A percentile compares a stretch with the other conserved stretches of the same genome.
Evolutionary conservation across 441 rosid species (phyloP).

Genomic region (Adansonia gregorii): DNA sequence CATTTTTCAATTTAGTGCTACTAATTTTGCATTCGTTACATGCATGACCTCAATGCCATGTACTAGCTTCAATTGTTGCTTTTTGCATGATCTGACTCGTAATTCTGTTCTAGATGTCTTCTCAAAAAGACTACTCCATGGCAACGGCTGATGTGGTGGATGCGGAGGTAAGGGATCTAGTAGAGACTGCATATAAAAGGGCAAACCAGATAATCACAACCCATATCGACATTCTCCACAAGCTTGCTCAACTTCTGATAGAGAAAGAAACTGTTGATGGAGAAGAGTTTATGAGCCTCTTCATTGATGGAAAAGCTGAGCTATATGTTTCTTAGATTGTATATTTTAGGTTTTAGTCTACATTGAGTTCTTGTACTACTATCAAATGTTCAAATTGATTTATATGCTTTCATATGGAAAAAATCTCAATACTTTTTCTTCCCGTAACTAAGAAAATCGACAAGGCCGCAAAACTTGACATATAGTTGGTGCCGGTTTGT

Average conservation of each 20-base stretch:
- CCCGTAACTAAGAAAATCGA: neutral
- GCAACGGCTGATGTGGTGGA: constrained; percentile 95
- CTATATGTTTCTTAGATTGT: constrained; percentile 42
- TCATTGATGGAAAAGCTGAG: constrained; percentile 88
- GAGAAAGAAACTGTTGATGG: constrained; percentile 91
- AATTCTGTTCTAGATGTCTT: constrained; percentile 67
- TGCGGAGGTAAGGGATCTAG: constrained; percentile 85
- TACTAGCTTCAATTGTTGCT: neutral
- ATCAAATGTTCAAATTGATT: neutral
- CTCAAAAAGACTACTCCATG: constrained; percentile 97
- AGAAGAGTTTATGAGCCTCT: constrained; percentile 90
- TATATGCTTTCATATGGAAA: neutral
- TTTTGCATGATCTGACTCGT: constrained; percentile 10
- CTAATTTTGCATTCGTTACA: neutral
- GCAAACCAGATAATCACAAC: constrained; percentile 73
- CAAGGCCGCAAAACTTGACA: neutral
- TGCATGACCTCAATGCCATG: neutral
- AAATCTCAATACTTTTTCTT: neutral
- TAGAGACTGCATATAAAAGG: constrained; percentile 73
- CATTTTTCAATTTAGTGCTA: neutral
- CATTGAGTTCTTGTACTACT: neutral
- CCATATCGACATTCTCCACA: constrained; percentile 81
- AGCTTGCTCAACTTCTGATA: constrained; percentile 83
- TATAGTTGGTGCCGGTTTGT: neutral
- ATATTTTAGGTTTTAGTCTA: neutral